Percentiles rank a stretch among this genome's conserved stretches.
Evolutionary conservation across 345 rosid genomes (phyloP).

Genomic region (Laguncularia racemosa): DNA sequence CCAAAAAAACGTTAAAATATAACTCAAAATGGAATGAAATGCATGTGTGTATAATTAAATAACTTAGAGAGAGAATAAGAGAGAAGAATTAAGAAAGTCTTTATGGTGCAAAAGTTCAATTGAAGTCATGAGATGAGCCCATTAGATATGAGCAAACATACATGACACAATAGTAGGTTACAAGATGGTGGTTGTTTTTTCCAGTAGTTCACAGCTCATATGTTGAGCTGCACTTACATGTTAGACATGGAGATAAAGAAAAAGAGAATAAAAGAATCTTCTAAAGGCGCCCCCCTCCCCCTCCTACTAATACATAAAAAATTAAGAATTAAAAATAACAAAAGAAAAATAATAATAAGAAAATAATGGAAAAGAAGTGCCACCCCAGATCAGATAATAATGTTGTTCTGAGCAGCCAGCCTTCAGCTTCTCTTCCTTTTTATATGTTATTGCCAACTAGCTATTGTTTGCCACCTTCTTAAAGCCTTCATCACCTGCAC

Average conservation of each 20-base stretch:
- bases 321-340: conserved; percentile 1
- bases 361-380: conserved; percentile 19
- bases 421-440: conserved; percentile 9
- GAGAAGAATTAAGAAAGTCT: too few species aligned
- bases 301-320: conserved; percentile 19
- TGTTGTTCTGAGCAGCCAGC: conserved; percentile 44
- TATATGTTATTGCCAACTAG: conserved; percentile 19
- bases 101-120: neutral
- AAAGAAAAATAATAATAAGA: neutral
- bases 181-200: neutral
- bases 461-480: conserved; percentile 20
- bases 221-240: conserved; percentile 5
- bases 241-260: conserved; percentile 17
- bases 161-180: neutral
- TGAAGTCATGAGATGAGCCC: conserved; percentile 4
- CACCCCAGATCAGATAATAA: conserved; percentile 39
- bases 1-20: too few species aligned
- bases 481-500: conserved; percentile 21
- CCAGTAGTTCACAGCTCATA: conserved; percentile 23
- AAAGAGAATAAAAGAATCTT: conserved; percentile 39
- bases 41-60: neutral
- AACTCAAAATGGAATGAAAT: neutral
- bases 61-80: too few species aligned
- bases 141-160: conserved; percentile 7
- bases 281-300: neutral